A percentile compares a stretch with the other conserved stretches of the same genome.
Evolutionary conservation across 306 rosid genomes (phyloP).

Genomic region (Vigna reflexopilosa): DNA sequence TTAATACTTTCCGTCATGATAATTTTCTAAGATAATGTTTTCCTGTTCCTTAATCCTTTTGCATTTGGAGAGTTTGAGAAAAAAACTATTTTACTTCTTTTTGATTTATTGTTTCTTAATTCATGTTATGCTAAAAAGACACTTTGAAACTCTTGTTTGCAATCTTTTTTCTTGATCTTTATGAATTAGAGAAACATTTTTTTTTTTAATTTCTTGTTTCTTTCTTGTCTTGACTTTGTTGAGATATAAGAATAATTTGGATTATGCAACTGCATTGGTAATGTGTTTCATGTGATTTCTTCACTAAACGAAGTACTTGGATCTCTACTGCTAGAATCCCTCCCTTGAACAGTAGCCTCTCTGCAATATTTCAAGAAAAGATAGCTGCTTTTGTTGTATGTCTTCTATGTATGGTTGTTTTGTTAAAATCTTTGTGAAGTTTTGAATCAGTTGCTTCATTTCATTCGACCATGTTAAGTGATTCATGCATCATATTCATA

Average conservation of each 20-base stretch:
- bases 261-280: not conserved
- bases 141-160: not conserved
- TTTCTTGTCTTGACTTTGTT: too few relatives aligned
- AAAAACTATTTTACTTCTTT: not conserved
- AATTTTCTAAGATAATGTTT: not conserved
- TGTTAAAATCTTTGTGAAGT: not conserved
- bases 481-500: not conserved
- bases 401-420: not conserved
- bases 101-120: not conserved
- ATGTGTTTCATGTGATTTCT: not conserved
- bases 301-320: not conserved
- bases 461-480: not conserved
- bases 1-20: not conserved
- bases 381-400: not conserved
- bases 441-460: not conserved
- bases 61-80: constrained; percentile 4
- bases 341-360: not conserved
- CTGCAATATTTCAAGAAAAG: not conserved
- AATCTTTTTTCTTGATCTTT: too few relatives aligned
- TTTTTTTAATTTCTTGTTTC: too few relatives aligned
- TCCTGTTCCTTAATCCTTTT: not conserved
- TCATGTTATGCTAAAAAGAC: not conserved
- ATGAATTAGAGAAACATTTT: too few relatives aligned
- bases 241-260: not conserved
- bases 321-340: not conserved